Percentiles rank a stretch among this genome's conserved stretches.
phyloP scores from a whole-genome alignment of 345 rosid species.

The Excoecaria cochinchinensis region DNA sequence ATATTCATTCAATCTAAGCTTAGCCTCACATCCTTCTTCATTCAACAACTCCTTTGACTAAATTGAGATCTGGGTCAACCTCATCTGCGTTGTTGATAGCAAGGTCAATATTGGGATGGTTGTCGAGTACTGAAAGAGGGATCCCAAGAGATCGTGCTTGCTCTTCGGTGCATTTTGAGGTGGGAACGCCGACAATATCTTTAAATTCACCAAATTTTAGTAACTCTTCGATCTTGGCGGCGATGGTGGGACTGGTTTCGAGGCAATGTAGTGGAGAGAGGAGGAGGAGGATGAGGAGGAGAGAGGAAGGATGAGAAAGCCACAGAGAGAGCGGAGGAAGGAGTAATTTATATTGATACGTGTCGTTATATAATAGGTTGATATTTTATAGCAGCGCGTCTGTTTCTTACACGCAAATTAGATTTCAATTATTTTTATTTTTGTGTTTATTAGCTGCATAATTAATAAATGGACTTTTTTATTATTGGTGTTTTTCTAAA shows the following conservation, averaged over 20 bases:
- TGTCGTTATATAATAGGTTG: no score
- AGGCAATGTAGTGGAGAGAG: no score
- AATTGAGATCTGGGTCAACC: slow-evolving; percentile 83
- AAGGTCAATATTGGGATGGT: slow-evolving; percentile 72
- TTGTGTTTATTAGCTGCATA: no score
- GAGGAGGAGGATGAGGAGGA: no score
- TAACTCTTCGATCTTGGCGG: slow-evolving; percentile 75
- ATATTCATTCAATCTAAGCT: slow-evolving; percentile 56
- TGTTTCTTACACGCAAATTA: no score
- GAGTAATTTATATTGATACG: no score
- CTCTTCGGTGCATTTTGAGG: slow-evolving; percentile 92
- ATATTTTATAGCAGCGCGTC: no score
- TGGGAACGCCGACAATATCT: slow-evolving; percentile 81
- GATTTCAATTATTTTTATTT: no score
- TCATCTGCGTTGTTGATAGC: slow-evolving; percentile 99
- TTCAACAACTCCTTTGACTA: slow-evolving; percentile 78
- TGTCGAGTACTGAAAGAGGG: slow-evolving; percentile 71
- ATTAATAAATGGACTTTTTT: no score
- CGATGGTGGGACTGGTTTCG: slow-evolving; percentile 97
- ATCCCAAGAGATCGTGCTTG: slow-evolving; percentile 80
- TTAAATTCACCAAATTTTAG: slow-evolving; percentile 62
- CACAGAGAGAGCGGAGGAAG: no score
- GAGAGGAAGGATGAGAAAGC: no score
- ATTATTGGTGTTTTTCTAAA: no score
- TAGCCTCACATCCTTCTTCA: slow-evolving; percentile 69